phyloP scores from a whole-genome alignment of 495 filamentous ascomycete species.

The Trichoderma orchidacearum region DNA sequence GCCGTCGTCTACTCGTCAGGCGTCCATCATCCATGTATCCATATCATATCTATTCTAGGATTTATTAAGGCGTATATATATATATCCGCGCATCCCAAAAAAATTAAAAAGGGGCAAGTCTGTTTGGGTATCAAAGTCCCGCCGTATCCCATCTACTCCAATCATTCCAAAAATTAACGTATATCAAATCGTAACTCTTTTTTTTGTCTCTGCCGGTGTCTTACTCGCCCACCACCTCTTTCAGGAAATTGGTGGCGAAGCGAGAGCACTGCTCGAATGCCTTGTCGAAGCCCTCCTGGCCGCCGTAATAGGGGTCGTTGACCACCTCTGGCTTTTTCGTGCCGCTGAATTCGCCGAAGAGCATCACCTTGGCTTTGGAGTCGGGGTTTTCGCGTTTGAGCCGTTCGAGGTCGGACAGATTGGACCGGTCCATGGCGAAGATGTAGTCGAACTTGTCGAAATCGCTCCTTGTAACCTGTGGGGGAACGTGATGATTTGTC shows the following conservation, averaged over 20 bases:
- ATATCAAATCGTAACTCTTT: too few species aligned
- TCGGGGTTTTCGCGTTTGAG: slow-evolving; percentile 39
- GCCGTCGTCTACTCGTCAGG: too few species aligned
- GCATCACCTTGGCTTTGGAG: slow-evolving; percentile 45
- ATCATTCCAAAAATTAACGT: neutral
- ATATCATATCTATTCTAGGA: neutral
- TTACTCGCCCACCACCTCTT: slow-evolving; percentile 13
- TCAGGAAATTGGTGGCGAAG: slow-evolving; percentile 67
- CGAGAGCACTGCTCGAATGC: slow-evolving; percentile 72
- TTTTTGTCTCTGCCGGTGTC: neutral
- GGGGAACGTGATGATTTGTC: neutral
- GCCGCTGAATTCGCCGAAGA: slow-evolving; percentile 76
- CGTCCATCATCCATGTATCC: neutral
- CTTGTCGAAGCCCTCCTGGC: slow-evolving; percentile 64
- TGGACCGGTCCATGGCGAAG: slow-evolving; percentile 86
- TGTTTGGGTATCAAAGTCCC: neutral
- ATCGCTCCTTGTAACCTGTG: slow-evolving; percentile 32
- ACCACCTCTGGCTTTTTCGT: slow-evolving; percentile 52
- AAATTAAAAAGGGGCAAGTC: neutral
- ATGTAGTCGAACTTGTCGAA: slow-evolving; percentile 84
- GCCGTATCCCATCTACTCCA: neutral
- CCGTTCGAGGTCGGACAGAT: slow-evolving; percentile 55
- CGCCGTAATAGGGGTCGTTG: slow-evolving; percentile 90
- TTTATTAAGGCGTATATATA: neutral
- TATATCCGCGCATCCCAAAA: neutral